These are phyloP conservation scores for Cercospora beticola DNA, from an alignment of 2,329 filamentous ascomycete species.

Conservation along the genomic window DNA sequence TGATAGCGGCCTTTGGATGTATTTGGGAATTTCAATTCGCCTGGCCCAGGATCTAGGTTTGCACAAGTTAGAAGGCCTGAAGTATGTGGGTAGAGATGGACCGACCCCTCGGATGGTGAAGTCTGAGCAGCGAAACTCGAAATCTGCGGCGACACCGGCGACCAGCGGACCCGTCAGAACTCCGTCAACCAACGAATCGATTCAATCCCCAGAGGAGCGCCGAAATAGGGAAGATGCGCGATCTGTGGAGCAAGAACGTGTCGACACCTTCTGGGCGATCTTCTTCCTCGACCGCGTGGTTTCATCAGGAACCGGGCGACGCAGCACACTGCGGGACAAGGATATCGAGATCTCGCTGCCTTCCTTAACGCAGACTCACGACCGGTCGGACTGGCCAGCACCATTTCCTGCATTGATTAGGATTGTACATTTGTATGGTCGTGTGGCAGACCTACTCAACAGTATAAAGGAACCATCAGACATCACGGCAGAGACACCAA, in stretches of 20 bases:
- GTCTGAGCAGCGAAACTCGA: constrained; percentile 22
- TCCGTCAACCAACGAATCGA: constrained; percentile 40
- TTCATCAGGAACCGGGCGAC: constrained; percentile 79
- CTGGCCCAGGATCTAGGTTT: constrained; percentile 79
- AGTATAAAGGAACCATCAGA: constrained; percentile 72
- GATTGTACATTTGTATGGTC: constrained; percentile 82
- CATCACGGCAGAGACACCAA: constrained; percentile 71
- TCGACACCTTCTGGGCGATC: constrained; percentile 84
- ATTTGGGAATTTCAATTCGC: constrained; percentile 80
- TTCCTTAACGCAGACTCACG: constrained; percentile 52
- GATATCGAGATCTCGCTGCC: constrained; percentile 79
- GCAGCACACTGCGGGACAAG: constrained; percentile 78
- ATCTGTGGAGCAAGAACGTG: constrained; percentile 74
- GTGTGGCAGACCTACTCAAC: constrained; percentile 81
- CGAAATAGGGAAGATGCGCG: constrained; percentile 45
- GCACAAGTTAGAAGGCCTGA: constrained; percentile 75
- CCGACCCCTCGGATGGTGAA: constrained; percentile 59
- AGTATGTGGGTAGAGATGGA: constrained; percentile 55
- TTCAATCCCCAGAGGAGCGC: constrained; percentile 65
- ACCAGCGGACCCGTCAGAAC: constrained; percentile 37
- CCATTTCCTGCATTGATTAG: constrained; percentile 78
- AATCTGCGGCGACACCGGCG: neutral
- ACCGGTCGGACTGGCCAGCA: constrained; percentile 66
- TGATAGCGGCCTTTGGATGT: constrained; percentile 92
- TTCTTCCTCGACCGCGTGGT: constrained; percentile 86